A percentile compares a stretch with the other conserved stretches of the same genome.
Conservation (phyloP, 225 moss, liverwort and hornwort genomes). For the Asterella californica region DNA sequence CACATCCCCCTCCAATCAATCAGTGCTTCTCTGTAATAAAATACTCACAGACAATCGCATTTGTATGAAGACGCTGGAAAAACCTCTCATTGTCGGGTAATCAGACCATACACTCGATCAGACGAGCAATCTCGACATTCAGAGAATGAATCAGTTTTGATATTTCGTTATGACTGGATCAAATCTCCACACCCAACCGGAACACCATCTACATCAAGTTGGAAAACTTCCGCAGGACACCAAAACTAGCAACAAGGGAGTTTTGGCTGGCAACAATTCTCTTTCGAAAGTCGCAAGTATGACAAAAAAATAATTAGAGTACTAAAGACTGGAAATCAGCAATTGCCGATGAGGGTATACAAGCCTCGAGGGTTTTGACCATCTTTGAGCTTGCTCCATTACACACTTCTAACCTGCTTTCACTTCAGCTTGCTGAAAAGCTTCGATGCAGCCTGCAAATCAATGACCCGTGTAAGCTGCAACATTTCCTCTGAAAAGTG, state of each 20-base stretch:
- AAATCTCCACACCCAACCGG: constrained; percentile 17
- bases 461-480: background rate
- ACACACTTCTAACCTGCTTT: constrained; percentile 12
- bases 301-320: constrained; percentile 18
- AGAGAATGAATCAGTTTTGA: constrained; percentile 2
- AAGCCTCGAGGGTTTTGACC: constrained; percentile 8
- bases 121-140: constrained; percentile 7
- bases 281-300: constrained; percentile 15
- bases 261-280: constrained; percentile 19
- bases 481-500: background rate
- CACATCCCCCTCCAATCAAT: constrained; percentile 8
- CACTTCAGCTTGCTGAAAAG: constrained; percentile 55
- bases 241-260: constrained; percentile 14
- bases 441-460: constrained; percentile 62
- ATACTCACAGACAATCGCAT: background rate
- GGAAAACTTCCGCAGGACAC: constrained; percentile 15
- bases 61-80: background rate
- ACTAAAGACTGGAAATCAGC: constrained; percentile 12
- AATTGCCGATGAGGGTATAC: constrained; percentile 8
- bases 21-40: background rate
- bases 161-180: constrained; percentile 19
- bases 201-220: constrained; percentile 8
- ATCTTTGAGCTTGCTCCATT: constrained; percentile 19
- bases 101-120: background rate
- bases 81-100: constrained; percentile 6